Percentiles rank a stretch among this genome's conserved stretches.
These are phyloP conservation scores for Pseudocohnilembus persalinus DNA, from an alignment of 169 alveolate genomes.

Conservation along the genomic window DNA sequence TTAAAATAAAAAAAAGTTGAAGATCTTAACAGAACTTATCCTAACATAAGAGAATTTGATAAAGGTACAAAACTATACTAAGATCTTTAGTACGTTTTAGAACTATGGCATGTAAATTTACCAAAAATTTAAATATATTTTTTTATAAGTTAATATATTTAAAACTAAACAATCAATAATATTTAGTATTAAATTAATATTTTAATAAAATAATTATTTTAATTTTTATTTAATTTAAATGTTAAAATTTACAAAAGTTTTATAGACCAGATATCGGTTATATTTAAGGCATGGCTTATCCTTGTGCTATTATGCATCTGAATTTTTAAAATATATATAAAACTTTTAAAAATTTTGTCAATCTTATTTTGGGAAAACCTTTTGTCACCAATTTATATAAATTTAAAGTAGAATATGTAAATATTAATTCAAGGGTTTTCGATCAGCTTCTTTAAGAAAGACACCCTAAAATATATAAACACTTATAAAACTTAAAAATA, in stretches of 20 bases:
- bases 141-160: not conserved
- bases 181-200: too few species aligned
- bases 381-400: slow-evolving; percentile 11
- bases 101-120: slow-evolving; percentile 10
- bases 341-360: slow-evolving; percentile 14
- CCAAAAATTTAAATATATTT: not conserved
- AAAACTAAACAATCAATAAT: not conserved
- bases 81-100: not conserved
- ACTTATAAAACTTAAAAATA: not conserved
- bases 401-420: slow-evolving; percentile 8
- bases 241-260: too few species aligned
- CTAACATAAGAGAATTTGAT: slow-evolving; percentile 12
- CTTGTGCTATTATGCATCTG: slow-evolving; percentile 3
- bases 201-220: not conserved
- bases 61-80: slow-evolving; percentile 4
- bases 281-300: slow-evolving; percentile 23
- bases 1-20: not conserved
- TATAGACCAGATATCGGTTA: slow-evolving; percentile 25
- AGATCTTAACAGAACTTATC: slow-evolving; percentile 21
- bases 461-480: slow-evolving; percentile 11
- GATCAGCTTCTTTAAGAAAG: not conserved
- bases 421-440: slow-evolving; percentile 6
- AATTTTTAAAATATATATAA: slow-evolving; percentile 1
- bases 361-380: not conserved
- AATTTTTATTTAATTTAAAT: not conserved